A percentile compares a stretch with the other conserved stretches of the same genome.
Conservation (phyloP, 1,284 basidiomycete species). For the Ceratorhiza oryzae-sativae region DNA sequence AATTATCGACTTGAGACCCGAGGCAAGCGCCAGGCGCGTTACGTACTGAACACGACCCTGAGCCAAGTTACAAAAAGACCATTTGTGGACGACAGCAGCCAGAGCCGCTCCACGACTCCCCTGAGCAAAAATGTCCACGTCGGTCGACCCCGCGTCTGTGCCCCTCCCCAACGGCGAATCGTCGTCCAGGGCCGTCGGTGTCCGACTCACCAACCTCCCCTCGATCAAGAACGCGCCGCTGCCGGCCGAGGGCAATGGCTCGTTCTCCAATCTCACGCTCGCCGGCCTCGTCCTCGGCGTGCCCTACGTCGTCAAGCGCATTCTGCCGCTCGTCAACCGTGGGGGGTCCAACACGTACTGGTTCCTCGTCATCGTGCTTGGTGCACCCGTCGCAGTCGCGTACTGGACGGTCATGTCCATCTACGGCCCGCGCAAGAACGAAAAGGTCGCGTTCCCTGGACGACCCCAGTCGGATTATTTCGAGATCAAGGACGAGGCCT, state of each 20-base stretch:
- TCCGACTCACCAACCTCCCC: conserved; percentile 50
- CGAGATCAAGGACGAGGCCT: conserved; percentile 82
- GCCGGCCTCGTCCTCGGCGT: conserved; percentile 76
- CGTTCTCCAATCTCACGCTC: conserved; percentile 84
- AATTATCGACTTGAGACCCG: no score
- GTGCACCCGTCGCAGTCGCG: conserved; percentile 77
- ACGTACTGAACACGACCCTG: conserved; percentile 4
- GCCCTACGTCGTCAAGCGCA: conserved; percentile 81
- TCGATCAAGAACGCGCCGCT: conserved; percentile 86
- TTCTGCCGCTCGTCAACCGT: conserved; percentile 77
- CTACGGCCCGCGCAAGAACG: conserved; percentile 83
- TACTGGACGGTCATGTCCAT: conserved; percentile 93
- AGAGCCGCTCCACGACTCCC: conserved; percentile 2
- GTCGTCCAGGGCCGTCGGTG: not conserved
- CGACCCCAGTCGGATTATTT: conserved; percentile 90
- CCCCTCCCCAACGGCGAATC: conserved; percentile 20
- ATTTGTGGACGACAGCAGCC: not conserved
- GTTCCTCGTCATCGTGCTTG: conserved; percentile 77
- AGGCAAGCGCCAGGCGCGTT: conserved; percentile 1
- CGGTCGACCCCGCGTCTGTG: conserved; percentile 25
- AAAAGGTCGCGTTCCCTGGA: conserved; percentile 86
- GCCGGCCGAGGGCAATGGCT: conserved; percentile 85
- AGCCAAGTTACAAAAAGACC: conserved; percentile 17
- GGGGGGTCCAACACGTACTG: conserved; percentile 86
- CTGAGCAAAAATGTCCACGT: conserved; percentile 3